phyloP scores from a whole-genome alignment of 306 rosid species.

The Cucurbita moschata region DNA sequence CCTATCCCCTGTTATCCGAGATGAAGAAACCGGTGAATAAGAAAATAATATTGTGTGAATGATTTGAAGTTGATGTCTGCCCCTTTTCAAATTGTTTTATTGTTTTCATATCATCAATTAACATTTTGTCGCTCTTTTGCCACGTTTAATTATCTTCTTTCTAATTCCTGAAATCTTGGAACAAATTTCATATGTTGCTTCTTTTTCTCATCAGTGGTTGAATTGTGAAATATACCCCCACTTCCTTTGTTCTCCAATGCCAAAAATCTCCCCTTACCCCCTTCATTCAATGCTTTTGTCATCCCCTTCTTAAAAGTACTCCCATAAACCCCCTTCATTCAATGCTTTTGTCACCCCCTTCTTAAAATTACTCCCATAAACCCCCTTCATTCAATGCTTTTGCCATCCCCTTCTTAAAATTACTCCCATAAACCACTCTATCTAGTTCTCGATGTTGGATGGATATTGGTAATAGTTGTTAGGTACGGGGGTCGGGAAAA shows the following conservation, averaged over 20 bases:
- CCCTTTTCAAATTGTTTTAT: neutral
- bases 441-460: neutral
- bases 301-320: neutral
- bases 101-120: neutral
- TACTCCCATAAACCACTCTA: neutral
- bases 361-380: too few relatives aligned
- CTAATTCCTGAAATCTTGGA: neutral
- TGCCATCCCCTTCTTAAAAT: neutral
- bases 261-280: neutral
- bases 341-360: neutral
- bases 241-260: neutral
- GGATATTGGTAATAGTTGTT: neutral
- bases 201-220: neutral
- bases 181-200: neutral
- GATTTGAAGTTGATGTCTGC: slow-evolving; percentile 1
- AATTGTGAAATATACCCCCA: neutral
- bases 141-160: neutral
- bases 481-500: neutral
- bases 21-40: slow-evolving; percentile 1
- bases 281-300: neutral
- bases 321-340: neutral
- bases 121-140: neutral
- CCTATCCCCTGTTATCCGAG: neutral
- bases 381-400: neutral
- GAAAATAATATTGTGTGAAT: neutral